Evolutionary conservation across 371 early-diverging fungal species (phyloP).

Genomic region (Dichotomocladium elegans): DNA sequence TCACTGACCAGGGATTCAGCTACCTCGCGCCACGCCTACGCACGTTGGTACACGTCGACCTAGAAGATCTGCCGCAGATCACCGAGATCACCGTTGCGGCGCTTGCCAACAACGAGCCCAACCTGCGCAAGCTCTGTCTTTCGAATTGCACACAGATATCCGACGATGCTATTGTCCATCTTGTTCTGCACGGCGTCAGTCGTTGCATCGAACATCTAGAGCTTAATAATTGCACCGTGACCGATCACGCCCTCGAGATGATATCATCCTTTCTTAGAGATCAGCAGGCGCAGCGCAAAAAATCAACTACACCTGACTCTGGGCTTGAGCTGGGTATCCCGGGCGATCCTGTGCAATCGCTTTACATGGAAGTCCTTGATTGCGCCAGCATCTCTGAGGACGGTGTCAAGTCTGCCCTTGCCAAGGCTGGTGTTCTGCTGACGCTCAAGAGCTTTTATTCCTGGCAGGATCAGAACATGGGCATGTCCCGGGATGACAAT

Average conservation of each 20-base stretch:
- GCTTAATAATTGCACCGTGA: conserved; percentile 36
- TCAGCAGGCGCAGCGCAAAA: conserved; percentile 6
- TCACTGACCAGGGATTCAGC: conserved; percentile 48
- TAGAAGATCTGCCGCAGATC: conserved; percentile 50
- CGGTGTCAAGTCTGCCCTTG: conserved; percentile 30
- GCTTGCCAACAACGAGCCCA: conserved; percentile 35
- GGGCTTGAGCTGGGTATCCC: too few species aligned
- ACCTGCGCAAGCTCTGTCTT: conserved; percentile 37
- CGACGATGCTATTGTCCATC: conserved; percentile 36
- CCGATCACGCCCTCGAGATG: conserved; percentile 25
- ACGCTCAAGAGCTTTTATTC: conserved; percentile 45
- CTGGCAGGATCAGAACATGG: conserved; percentile 18
- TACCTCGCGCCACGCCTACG: conserved; percentile 37
- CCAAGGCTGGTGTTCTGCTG: conserved; percentile 29
- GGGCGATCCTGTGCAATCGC: too few species aligned
- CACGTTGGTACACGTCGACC: conserved; percentile 39
- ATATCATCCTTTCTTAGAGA: conserved; percentile 22
- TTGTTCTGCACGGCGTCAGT: conserved; percentile 30
- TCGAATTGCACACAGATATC: conserved; percentile 53
- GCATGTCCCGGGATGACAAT: conserved; percentile 1
- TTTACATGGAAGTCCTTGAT: conserved; percentile 40
- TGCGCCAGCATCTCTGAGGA: conserved; percentile 39
- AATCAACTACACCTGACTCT: not conserved
- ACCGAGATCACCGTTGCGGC: conserved; percentile 46
- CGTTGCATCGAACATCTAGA: conserved; percentile 28